phyloP scores from a whole-genome alignment of 495 filamentous ascomycete genomes.

The Neurospora sp. region DNA sequence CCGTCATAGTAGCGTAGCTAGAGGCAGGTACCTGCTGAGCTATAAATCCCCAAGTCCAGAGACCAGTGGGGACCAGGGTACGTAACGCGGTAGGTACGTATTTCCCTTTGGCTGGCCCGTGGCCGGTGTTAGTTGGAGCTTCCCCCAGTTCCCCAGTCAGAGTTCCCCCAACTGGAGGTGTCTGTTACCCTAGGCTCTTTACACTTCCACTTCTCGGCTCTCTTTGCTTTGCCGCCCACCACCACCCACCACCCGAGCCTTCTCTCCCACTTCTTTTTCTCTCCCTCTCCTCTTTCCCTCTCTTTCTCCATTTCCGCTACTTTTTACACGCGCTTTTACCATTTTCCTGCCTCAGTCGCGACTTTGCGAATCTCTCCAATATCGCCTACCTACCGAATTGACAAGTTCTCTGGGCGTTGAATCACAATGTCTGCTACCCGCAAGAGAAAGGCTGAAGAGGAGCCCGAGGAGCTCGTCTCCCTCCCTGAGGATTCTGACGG shows the following conservation, averaged over 20 bases:
- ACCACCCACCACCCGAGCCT: slow-evolving; percentile 22
- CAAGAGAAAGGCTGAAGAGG: slow-evolving; percentile 37
- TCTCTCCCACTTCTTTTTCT: slow-evolving; percentile 24
- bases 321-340: slow-evolving; percentile 13
- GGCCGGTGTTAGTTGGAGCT: not conserved
- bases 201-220: not conserved
- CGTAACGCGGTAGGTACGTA: not conserved
- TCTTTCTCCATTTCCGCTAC: slow-evolving; percentile 11
- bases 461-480: slow-evolving; percentile 44
- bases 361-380: slow-evolving; percentile 13
- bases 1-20: not conserved
- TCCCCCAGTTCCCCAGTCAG: not conserved
- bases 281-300: slow-evolving; percentile 12
- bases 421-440: slow-evolving; percentile 32
- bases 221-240: slow-evolving; percentile 14
- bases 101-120: not conserved
- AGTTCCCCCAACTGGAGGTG: not conserved
- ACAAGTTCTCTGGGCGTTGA: slow-evolving; percentile 1
- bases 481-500: slow-evolving; percentile 33
- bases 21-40: not conserved
- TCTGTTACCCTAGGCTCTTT: not conserved
- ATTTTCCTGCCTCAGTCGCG: slow-evolving; percentile 1
- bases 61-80: not conserved
- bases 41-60: not conserved
- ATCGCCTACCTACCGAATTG: slow-evolving; percentile 18